Evolutionary conservation across 306 rosid species (phyloP).

Genomic region (Pterocarpus macrocarpus): DNA sequence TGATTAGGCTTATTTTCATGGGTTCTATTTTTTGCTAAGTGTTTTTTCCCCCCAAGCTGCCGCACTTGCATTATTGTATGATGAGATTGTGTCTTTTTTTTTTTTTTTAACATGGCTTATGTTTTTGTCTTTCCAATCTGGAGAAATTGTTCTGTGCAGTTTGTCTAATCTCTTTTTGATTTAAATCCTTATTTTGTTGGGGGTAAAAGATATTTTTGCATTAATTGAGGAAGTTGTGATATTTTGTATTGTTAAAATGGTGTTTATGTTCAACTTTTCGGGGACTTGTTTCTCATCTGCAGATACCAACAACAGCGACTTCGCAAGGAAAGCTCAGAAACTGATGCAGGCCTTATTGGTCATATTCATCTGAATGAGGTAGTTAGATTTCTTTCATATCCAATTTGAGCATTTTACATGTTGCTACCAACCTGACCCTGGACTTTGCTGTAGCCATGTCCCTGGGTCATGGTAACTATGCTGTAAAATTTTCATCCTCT

Average conservation of each 20-base stretch:
- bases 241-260: not conserved
- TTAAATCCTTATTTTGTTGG: not conserved
- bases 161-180: conserved; percentile 27
- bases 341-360: conserved; percentile 87
- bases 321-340: conserved; percentile 43
- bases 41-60: not conserved
- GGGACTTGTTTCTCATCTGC: conserved; percentile 42
- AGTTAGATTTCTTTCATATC: conserved; percentile 31
- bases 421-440: not conserved
- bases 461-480: not conserved
- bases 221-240: not conserved
- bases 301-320: conserved; percentile 67
- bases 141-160: not conserved
- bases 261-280: conserved; percentile 4
- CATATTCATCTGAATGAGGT: conserved; percentile 89
- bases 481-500: not conserved
- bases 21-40: not conserved
- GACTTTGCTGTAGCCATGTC: not conserved
- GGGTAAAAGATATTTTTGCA: not conserved
- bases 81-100: too few relatives aligned
- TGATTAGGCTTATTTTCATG: not conserved
- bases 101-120: not conserved
- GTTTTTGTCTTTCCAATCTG: conserved; percentile 6
- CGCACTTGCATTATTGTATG: too few relatives aligned
- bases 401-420: conserved; percentile 23